Base-by-base conservation (phyloP, 805 yeast species). In the Hanseniaspora valbyensis region DNA sequence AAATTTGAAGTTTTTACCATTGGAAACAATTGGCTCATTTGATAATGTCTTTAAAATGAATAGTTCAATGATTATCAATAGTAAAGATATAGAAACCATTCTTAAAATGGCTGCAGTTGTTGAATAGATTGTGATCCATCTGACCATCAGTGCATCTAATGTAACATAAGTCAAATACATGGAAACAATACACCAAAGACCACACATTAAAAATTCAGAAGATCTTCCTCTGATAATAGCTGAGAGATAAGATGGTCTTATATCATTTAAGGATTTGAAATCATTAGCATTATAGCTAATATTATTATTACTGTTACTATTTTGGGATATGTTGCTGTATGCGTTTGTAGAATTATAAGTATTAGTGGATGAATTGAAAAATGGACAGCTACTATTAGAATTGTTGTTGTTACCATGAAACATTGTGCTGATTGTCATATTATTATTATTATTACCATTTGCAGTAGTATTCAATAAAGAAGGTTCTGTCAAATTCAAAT, bases 101-200 rank as follows among this genome's bases (percentile, higher is more conserved):
- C 97, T 71, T 19, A 90, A 74, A 16, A 89, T 84, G 0, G 95
- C 95, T 0, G 95, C 97, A 1, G 84, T 72, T 0, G 86, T 80
- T 52, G 88, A 83, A 64, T 90, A 90, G 39, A 83, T 86, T 39
- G 89, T 94, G 25, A 90, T 85, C 95, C 97, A 90, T 40, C 97
- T 72, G 26, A 87, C 82, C 81, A 89, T 86, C 42, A 90, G 69
- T 0, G 95, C 92, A 60, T 89, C 96, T 30, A 90, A 68, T 2
- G 86, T 85, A 1, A 88, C 79, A 64, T 81, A 87, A 8, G 94
- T 80, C 54, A 90, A 69, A 59, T 86, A 87, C 2, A 87, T 87
- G 1, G 95, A 78, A 9, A 90, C 97, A 4, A 83, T 60, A 62
- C 96, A 86, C 97, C 97, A 90, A n/a, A 90, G 63, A 0, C 89